Evolutionary conservation across 192 early-diverging fungal species (phyloP).

Genomic region (Coemansia sp.): DNA sequence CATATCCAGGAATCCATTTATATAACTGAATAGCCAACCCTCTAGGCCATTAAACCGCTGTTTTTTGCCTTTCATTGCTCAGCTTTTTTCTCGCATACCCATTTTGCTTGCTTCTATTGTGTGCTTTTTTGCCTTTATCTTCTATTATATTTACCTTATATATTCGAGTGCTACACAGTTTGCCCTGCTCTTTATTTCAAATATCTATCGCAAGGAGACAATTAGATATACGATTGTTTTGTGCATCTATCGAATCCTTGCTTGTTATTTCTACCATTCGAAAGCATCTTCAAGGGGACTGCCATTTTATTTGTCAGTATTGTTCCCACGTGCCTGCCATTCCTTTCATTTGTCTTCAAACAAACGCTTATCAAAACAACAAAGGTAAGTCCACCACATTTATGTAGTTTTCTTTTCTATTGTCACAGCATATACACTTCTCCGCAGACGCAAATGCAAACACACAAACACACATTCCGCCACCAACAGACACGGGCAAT

Average conservation of each 20-base stretch:
- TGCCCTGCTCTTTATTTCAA: no score
- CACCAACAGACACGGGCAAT: not conserved
- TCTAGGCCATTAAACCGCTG: not conserved
- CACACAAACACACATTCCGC: not conserved
- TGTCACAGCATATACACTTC: not conserved
- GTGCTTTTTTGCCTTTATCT: not conserved
- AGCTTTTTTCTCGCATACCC: no score
- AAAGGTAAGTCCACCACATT: slow-evolving; percentile 1
- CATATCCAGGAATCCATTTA: no score
- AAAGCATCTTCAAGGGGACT: not conserved
- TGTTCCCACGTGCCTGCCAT: not conserved
- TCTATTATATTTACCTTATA: not conserved
- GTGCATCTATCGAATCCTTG: not conserved
- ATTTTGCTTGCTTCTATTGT: no score
- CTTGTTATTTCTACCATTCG: not conserved
- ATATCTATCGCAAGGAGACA: not conserved
- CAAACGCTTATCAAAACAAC: not conserved
- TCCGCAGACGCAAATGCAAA: not conserved
- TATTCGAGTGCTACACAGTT: not conserved
- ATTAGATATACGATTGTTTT: not conserved
- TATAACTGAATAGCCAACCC: not conserved
- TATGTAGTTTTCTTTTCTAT: not conserved
- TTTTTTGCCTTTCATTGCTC: no score
- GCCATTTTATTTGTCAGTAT: slow-evolving; percentile 1
- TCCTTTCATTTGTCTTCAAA: not conserved